Evolutionary conservation across 2,329 filamentous ascomycete genomes (phyloP).

Genomic region (Blastomyces percursus): DNA sequence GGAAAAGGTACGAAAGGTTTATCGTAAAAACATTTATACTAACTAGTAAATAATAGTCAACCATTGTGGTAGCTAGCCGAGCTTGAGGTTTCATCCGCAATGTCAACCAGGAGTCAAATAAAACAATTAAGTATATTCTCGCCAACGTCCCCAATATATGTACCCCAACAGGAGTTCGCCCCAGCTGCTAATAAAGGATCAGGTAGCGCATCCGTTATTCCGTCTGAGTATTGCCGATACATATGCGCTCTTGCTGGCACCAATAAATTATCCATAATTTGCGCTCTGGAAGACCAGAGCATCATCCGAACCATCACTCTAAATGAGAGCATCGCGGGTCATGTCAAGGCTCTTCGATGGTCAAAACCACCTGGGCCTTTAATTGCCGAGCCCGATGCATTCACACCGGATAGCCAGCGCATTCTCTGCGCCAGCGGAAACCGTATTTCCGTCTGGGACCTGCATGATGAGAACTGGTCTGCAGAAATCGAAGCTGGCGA

Average conservation of each 20-base stretch:
- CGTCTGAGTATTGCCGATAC: slow-evolving; percentile 6
- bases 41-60: too few relatives aligned
- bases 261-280: not conserved
- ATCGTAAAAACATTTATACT: too few relatives aligned
- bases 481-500: slow-evolving; percentile 35
- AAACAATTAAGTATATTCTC: slow-evolving; percentile 3
- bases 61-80: too few relatives aligned
- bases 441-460: slow-evolving; percentile 28
- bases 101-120: slow-evolving; percentile 1
- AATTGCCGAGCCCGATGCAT: slow-evolving; percentile 3
- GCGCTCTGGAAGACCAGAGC: not conserved
- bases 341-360: slow-evolving; percentile 2
- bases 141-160: not conserved
- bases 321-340: not conserved
- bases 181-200: not conserved
- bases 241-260: not conserved
- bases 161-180: not conserved
- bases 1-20: too few relatives aligned
- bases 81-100: not conserved
- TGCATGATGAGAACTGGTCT: slow-evolving; percentile 26
- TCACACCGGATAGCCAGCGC: slow-evolving; percentile 16
- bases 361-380: slow-evolving; percentile 3
- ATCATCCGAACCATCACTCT: slow-evolving; percentile 5
- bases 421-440: slow-evolving; percentile 26
- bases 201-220: slow-evolving; percentile 4